Conservation (phyloP, 139 green algal genomes). For the Chlorella vulgaris region DNA sequence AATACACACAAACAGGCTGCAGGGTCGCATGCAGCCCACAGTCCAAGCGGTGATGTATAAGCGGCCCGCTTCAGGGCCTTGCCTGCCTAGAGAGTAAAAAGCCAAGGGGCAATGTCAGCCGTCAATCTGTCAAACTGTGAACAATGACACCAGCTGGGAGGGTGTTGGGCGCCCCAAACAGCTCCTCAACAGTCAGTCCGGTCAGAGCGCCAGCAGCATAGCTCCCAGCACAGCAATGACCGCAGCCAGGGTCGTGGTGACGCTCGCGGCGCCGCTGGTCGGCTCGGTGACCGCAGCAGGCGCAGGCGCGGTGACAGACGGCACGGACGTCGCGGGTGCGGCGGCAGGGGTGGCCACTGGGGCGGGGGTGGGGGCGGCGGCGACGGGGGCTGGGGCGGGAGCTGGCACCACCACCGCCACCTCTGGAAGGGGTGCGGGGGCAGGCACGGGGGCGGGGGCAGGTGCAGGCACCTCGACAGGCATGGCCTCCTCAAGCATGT, state of each 20-base stretch:
- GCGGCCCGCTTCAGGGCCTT: conserved; percentile 16
- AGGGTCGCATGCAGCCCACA: neutral
- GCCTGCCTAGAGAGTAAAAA: neutral
- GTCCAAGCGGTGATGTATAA: no score
- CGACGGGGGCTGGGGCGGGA: neutral
- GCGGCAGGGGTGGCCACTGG: neutral
- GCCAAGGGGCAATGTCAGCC: neutral
- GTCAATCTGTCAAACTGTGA: neutral
- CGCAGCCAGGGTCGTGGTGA: neutral
- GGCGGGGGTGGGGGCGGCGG: neutral
- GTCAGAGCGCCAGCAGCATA: conserved; percentile 22
- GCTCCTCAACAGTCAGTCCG: neutral
- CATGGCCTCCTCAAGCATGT: neutral
- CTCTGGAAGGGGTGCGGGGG: neutral
- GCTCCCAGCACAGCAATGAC: neutral
- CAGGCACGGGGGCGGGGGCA: neutral
- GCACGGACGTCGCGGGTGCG: neutral
- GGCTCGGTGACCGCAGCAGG: neutral
- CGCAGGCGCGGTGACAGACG: neutral
- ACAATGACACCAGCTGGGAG: neutral
- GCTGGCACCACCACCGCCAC: neutral
- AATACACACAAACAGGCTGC: neutral
- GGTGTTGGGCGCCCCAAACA: neutral
- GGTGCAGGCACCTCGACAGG: neutral
- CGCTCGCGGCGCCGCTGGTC: neutral